These are phyloP conservation scores for Rubia tinctorum DNA, from an alignment of 305 asterid species.

Conservation along the genomic window DNA sequence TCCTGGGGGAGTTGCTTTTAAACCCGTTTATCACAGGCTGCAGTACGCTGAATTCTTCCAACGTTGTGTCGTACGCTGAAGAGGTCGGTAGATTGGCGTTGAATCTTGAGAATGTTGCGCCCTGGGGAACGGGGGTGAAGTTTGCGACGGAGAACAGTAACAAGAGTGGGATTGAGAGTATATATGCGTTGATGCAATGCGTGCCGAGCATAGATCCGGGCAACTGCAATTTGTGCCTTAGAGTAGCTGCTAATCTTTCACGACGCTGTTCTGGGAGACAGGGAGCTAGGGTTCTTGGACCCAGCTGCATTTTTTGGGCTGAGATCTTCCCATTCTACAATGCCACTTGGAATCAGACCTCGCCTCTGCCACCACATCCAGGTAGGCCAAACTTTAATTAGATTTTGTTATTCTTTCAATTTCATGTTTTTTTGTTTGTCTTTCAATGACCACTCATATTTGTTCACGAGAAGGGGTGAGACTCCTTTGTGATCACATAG, in stretches of 20 bases:
- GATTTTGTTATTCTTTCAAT: no score
- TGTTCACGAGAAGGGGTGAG: no score
- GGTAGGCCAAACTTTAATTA: not conserved
- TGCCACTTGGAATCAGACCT: not conserved
- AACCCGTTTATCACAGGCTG: not conserved
- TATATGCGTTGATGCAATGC: conserved; percentile 6
- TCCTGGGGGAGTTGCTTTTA: not conserved
- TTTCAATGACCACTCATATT: no score
- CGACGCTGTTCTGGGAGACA: conserved; percentile 1
- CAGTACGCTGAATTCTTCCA: not conserved
- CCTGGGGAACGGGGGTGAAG: not conserved
- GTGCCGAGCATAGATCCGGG: not conserved
- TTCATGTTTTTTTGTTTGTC: no score
- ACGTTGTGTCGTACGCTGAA: not conserved
- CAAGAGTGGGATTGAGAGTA: not conserved
- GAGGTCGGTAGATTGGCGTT: not conserved
- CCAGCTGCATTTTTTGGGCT: conserved; percentile 19
- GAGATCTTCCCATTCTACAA: conserved; percentile 16
- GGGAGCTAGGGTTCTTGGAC: conserved; percentile 21
- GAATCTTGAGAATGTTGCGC: not conserved
- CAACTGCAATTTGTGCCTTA: not conserved
- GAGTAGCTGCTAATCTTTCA: not conserved
- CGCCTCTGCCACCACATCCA: not conserved
- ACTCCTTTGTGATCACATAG: no score
- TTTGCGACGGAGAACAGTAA: not conserved